Evolutionary conservation across 2,329 filamentous ascomycete genomes (phyloP).

Genomic region (Domatiomyces catenatus): DNA sequence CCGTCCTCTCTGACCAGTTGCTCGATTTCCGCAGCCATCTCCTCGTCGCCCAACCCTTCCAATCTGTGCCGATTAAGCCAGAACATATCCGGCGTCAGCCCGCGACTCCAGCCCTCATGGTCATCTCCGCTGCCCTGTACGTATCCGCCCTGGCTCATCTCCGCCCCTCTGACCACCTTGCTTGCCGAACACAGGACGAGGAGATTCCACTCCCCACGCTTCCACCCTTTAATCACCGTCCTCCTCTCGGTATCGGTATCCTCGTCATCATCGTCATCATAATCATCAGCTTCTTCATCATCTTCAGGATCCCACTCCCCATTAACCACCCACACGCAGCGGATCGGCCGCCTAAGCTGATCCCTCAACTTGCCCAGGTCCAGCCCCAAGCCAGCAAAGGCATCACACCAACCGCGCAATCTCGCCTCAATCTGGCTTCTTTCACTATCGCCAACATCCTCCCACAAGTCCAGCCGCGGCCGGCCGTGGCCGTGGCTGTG

Average conservation of each 20-base stretch:
- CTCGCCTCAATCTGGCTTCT: conserved; percentile 58
- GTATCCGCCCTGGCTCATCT: conserved; percentile 58
- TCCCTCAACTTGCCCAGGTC: conserved; percentile 7
- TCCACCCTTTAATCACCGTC: not conserved
- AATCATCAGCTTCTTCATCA: not conserved
- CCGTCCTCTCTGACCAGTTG: conserved; percentile 24
- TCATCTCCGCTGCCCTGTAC: conserved; percentile 93
- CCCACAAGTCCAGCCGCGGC: not conserved
- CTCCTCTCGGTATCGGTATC: not conserved
- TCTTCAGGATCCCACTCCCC: conserved; percentile 2
- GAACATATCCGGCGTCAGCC: conserved; percentile 63
- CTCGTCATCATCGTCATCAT: not conserved
- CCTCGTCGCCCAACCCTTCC: conserved; percentile 46
- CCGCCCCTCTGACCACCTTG: conserved; percentile 50
- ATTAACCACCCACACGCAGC: conserved; percentile 12
- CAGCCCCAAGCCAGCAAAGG: conserved; percentile 28
- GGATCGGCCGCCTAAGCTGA: conserved; percentile 7
- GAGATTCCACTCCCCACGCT: conserved; percentile 29
- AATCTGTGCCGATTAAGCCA: conserved; percentile 54
- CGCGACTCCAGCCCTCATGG: conserved; percentile 78
- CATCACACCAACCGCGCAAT: conserved; percentile 41
- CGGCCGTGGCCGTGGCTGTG: not conserved
- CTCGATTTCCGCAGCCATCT: conserved; percentile 28
- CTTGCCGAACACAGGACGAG: conserved; percentile 80
- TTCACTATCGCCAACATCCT: conserved; percentile 52